Evolutionary conservation across 163 green algal species (phyloP), one percentile per base, ranked within the genome.

Genomic region (Chlamydomonas reinhardtii): DNA sequence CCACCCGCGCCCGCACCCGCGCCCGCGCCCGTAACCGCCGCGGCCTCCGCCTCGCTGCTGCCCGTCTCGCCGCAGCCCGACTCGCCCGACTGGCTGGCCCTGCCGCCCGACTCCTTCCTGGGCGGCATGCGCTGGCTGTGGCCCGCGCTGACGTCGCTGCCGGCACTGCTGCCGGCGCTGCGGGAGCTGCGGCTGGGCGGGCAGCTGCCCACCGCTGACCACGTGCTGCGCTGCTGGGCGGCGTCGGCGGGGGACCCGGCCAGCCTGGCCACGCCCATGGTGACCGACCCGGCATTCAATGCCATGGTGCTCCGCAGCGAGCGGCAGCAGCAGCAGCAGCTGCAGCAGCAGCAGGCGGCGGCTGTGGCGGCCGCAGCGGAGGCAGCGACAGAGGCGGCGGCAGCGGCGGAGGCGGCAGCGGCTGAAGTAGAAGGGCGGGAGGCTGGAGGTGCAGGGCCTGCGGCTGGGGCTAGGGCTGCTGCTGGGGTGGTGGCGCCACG

Each of bases 201-300:
- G 24, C 68, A 70, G 68, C 68, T 70, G n/a, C 31, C 32, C 9
- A 48, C 31, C 69, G 66, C 20, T 25, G 79, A 85, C 52, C 79
- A 85, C 52, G 79, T 77, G 52, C 52, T 85, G 25, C 79, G 79
- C 32, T 77, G 79, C 68, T 85, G 79, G 79, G 79, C 79, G 22
- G 68, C 22, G 12, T 68, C 79, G 15, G 71, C 79, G 27, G 32
- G 52, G 15, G 32, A 70, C 65, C 77, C 65, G 0, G 77, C 56
- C 77, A 77, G 68, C 68, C 34, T 77, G 48, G 68, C 54, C 0
- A 85, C 68, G 8, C 79, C 79, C 68, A 77, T 84, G 65, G 65
- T 84, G 29, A 24, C 71, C 0, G 77, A 84, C 66, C 43, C 77
- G 29, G 35, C n/a, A 39, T 84, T 75, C 64, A 84, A 84, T 66